phyloP scores from a whole-genome alignment of 768 basidiomycete genomes.

The Gyrodon lividus region DNA sequence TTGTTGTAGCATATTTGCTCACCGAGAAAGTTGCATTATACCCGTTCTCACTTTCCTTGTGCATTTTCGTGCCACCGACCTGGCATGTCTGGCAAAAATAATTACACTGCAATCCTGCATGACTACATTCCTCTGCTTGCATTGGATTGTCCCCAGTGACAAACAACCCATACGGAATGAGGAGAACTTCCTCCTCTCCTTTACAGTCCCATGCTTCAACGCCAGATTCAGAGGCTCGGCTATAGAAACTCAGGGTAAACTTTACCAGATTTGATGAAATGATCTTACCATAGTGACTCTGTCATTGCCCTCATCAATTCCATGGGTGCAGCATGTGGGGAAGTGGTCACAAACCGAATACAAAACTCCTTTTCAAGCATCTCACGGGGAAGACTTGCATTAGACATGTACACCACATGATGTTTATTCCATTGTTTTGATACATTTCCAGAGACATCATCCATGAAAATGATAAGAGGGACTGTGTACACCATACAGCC shows the following conservation, averaged over 20 bases:
- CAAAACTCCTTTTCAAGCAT: no score
- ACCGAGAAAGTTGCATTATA: conserved; percentile 36
- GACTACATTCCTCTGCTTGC: conserved; percentile 33
- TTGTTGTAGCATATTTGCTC: background rate
- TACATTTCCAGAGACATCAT: conserved; percentile 35
- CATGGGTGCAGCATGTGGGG: conserved; percentile 33
- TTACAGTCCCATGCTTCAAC: conserved; percentile 32
- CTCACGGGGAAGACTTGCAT: conserved; percentile 24
- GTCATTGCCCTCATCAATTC: conserved; percentile 31
- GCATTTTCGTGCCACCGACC: conserved; percentile 34
- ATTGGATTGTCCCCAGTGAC: conserved; percentile 40
- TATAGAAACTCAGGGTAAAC: no score
- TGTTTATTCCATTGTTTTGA: conserved; percentile 40
- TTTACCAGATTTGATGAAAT: background rate
- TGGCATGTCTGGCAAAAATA: conserved; percentile 40
- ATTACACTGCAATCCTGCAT: conserved; percentile 43
- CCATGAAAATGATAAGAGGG: conserved; percentile 31
- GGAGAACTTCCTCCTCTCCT: conserved; percentile 17
- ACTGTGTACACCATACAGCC: conserved; percentile 18
- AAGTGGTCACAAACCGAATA: conserved; percentile 29
- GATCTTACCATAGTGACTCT: conserved; percentile 22
- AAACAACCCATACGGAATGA: conserved; percentile 22
- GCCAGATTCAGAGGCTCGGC: background rate
- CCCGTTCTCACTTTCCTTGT: conserved; percentile 34
- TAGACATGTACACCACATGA: conserved; percentile 30